These are phyloP conservation scores for Hypoxylon sp. DNA, from an alignment of 2,329 filamentous ascomycete species.

Conservation along the genomic window DNA sequence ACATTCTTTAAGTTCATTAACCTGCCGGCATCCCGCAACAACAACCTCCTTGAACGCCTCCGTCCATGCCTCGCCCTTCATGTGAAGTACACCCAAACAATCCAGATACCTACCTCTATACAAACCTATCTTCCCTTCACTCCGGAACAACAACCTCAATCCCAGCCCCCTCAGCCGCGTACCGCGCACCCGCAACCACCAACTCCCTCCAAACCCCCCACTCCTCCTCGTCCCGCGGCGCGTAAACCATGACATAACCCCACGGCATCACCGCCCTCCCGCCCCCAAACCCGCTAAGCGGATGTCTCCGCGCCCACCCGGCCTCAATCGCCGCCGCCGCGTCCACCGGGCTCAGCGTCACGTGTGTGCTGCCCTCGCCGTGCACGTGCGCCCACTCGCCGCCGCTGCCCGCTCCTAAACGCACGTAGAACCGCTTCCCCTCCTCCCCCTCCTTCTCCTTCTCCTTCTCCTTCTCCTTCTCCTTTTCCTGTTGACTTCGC, in stretches of 20 bases:
- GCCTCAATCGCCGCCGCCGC: conserved; percentile 54
- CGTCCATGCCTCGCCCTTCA: not conserved
- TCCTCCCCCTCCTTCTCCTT: not conserved
- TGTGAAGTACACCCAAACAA: not conserved
- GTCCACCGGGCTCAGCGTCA: conserved; percentile 58
- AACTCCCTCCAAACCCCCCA: conserved; percentile 52
- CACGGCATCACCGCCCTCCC: conserved; percentile 50
- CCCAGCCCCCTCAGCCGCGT: conserved; percentile 40
- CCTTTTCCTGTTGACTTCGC: not conserved
- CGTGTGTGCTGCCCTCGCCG: conserved; percentile 58
- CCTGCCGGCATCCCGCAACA: not conserved
- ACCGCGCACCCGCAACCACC: conserved; percentile 46
- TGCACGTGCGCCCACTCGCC: conserved; percentile 60
- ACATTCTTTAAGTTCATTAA: not conserved
- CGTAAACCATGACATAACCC: conserved; percentile 60
- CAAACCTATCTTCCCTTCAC: conserved; percentile 1
- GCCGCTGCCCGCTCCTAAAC: conserved; percentile 38
- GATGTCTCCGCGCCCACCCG: conserved; percentile 61
- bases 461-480: not conserved
- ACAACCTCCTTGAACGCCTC: conserved; percentile 7
- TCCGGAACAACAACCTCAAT: conserved; percentile 44
- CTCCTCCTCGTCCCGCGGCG: conserved; percentile 58
- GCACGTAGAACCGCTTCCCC: not conserved
- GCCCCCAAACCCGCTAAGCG: conserved; percentile 52
- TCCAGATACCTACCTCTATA: not conserved